Evolutionary conservation across 768 basidiomycete species (phyloP).

Genomic region (Boletales sp.): DNA sequence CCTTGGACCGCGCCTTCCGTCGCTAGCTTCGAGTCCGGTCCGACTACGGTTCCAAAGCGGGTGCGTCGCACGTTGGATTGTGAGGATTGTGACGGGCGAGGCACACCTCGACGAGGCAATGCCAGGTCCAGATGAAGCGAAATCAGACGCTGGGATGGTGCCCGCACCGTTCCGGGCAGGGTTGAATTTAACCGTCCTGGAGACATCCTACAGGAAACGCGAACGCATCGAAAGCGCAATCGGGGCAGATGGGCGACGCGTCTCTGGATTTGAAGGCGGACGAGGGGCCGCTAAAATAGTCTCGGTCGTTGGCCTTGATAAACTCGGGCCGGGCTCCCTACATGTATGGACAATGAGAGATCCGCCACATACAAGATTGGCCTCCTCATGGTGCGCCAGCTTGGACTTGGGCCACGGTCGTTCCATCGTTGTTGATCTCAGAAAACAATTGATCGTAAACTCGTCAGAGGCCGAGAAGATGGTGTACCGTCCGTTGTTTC

Average conservation of each 20-base stretch:
- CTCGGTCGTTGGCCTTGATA: too few species aligned
- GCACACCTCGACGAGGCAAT: constrained; percentile 1
- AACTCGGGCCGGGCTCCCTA: too few species aligned
- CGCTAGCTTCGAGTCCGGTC: constrained; percentile 24
- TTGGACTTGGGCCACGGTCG: too few species aligned
- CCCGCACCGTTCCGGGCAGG: constrained; percentile 40
- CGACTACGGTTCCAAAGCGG: constrained; percentile 48
- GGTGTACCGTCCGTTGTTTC: constrained; percentile 21
- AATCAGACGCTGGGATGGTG: constrained; percentile 51
- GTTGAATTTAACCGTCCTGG: constrained; percentile 11
- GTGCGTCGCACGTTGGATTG: constrained; percentile 35
- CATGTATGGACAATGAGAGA: too few species aligned
- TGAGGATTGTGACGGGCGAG: not conserved
- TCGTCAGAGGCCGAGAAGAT: constrained; percentile 30
- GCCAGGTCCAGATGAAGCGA: constrained; percentile 15
- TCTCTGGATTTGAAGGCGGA: constrained; percentile 17
- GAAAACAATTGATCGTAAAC: constrained; percentile 17
- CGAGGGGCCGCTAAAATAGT: not conserved
- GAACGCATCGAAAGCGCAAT: constrained; percentile 11
- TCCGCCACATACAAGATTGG: too few species aligned
- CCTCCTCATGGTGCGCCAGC: too few species aligned
- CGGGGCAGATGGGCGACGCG: not conserved
- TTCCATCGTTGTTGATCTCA: not conserved
- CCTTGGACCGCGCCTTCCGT: constrained; percentile 1
- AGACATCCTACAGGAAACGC: constrained; percentile 20